Base-by-base conservation (phyloP, 192 early-diverging fungal species). In the Rhizoclosmatium sp. region DNA sequence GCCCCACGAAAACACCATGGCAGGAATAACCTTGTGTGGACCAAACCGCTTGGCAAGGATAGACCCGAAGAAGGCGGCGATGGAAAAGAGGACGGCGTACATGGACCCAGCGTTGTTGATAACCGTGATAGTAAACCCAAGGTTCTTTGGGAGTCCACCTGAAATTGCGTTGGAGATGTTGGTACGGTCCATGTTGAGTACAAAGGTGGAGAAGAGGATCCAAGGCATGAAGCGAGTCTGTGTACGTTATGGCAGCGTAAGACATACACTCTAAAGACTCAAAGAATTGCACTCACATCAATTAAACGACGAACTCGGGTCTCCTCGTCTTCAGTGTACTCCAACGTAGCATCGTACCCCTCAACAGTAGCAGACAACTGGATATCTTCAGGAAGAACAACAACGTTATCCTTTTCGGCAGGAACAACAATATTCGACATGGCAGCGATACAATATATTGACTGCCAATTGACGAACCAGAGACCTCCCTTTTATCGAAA, bases 101-200 rank as follows among this genome's bases (percentile, higher is more conserved):
- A 74, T 61, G 1, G 71, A 49, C 58, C 41, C 61, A 58, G 71
- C 59, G 45, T 74, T 74, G 56, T 74, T 74, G 2, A 74, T 46
- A 45, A 61, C 59, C 10, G 14, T 21, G 39, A 61, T 42, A 39
- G 54, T 40, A 44, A 74, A 61, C 10, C 59, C 56, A 5, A 74
- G 71, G 54, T 74, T 58, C 2, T 0, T 41, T 31, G 49, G 10
- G n/a, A 74, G 71, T 23, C 41, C 41, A 19, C 21, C 71, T n/a
- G 56, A 61, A 74, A 74, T 58, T n/a, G 71, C 71, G 56, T 74
- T 74, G 56, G 71, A 74, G 31, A 74, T 12, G 54, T 74, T 74
- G n/a, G 71, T 74, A 58, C 71, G 71, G 58, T 74, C 71, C 71
- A 74, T 74, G 58, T 74, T 74, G n/a, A 74, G 42, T 2, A 74